Base-by-base conservation (phyloP, 306 rosid species). In the Casuarina cunninghamiana region DNA sequence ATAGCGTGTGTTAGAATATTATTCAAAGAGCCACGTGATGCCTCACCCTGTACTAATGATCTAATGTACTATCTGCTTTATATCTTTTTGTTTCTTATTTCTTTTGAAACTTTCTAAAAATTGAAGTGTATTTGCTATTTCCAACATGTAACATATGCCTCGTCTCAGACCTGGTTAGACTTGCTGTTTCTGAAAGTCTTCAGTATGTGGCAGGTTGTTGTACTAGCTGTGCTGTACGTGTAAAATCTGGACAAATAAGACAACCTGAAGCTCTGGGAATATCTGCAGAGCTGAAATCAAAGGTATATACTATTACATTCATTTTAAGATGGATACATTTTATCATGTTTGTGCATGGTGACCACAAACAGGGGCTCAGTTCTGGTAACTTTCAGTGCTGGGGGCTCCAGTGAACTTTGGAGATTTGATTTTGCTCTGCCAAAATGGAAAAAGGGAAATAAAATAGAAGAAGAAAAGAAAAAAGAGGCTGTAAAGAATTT, bases 251-350 rank as follows among this genome's bases (percentile, higher is more conserved):
- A 73, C 79, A 95, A 78, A 79, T 95, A 79, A 87, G 93, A 78
- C 99, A 95, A 85, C 99, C 99, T 48, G 91, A 93, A 84, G 99
- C 99, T 6, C 90, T 95, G 45, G 99, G 99, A 54, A 95, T 95
- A 75, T 95, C 99, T 73, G 91, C 97, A 7, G 98, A 95, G 45
- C 77, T 95, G 87, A 95, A 68, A 87, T 89, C 92, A 45, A 88
- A 93, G 96, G 99, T 73, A 80, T 10, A 80, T 72, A 19, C 37
- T 45, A 62, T 66, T 66, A 63, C 50, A 45, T 77, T 73, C 70
- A 38, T n/a, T 58, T 62, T 41, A 43, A 65, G 6, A 9, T 39
- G 51, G 19, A 53, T 45, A 63, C 61, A 69, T n/a, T 8, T 69
- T 48, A 26, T 53, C 68, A 4, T 55, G 37, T 48, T 69, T 46